phyloP scores from a whole-genome alignment of 345 rosid species.

The Salix arbutifolia region DNA sequence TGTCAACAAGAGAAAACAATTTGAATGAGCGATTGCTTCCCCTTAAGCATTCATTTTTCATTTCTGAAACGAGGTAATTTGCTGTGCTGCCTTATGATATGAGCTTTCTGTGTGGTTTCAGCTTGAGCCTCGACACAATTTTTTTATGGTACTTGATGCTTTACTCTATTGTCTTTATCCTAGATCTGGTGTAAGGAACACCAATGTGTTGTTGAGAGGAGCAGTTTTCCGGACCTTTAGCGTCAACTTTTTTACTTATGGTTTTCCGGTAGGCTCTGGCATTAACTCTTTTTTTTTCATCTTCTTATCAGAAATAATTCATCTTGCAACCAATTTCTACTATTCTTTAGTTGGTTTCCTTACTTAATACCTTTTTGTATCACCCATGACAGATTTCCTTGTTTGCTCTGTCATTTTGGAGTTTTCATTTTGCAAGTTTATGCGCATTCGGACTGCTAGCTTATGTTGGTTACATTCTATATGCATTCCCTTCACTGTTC shows the following conservation, averaged over 20 bases:
- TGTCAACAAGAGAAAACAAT: conserved; percentile 28
- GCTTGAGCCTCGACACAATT: background rate
- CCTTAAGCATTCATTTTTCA: conserved; percentile 38
- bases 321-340: background rate
- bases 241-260: conserved; percentile 48
- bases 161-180: conserved; percentile 6
- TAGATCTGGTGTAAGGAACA: conserved; percentile 35
- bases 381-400: conserved; percentile 34
- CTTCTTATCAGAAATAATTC: background rate
- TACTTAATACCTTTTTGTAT: background rate
- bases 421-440: conserved; percentile 45
- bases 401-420: conserved; percentile 44
- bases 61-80: conserved; percentile 41
- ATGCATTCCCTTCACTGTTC: conserved; percentile 43
- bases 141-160: background rate
- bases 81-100: background rate
- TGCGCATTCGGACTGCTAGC: conserved; percentile 48
- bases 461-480: conserved; percentile 44
- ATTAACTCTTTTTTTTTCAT: background rate
- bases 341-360: background rate
- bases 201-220: conserved; percentile 32
- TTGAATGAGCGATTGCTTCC: conserved; percentile 41
- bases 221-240: conserved; percentile 39
- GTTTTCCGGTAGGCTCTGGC: conserved; percentile 37
- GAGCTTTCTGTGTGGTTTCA: background rate